These are phyloP conservation scores for Lactifluus echinatus DNA, from an alignment of 768 basidiomycete genomes.

Conservation along the genomic window DNA sequence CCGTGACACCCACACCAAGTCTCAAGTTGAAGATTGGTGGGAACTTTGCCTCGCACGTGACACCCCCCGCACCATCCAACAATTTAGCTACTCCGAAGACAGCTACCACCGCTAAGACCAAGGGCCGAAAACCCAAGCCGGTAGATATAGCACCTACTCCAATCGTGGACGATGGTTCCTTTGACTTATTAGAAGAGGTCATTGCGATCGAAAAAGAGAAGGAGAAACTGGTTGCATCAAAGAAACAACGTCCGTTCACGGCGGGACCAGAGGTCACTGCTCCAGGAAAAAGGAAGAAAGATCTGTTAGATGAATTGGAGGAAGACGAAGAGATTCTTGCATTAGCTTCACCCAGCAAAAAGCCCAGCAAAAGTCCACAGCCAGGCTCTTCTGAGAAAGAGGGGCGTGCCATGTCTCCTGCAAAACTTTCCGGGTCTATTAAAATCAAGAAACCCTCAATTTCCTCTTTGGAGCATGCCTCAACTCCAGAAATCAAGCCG, in stretches of 20 bases:
- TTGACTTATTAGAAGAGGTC: slow-evolving; percentile 74
- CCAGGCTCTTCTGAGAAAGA: slow-evolving; percentile 21
- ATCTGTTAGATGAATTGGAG: slow-evolving; percentile 24
- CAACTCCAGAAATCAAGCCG: slow-evolving; percentile 6
- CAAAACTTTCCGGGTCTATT: slow-evolving; percentile 12
- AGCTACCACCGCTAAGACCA: slow-evolving; percentile 20
- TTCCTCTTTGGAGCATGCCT: neutral
- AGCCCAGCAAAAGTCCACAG: slow-evolving; percentile 27
- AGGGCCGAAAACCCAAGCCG: slow-evolving; percentile 37
- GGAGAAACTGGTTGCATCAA: slow-evolving; percentile 22
- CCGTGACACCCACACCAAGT: slow-evolving; percentile 28
- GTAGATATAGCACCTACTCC: slow-evolving; percentile 44
- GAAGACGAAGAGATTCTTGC: slow-evolving; percentile 59
- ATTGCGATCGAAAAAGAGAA: slow-evolving; percentile 56
- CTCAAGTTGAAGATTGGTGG: slow-evolving; percentile 29
- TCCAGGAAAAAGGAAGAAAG: slow-evolving; percentile 45
- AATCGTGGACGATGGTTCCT: slow-evolving; percentile 58
- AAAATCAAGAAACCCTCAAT: slow-evolving; percentile 17
- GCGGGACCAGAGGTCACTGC: slow-evolving; percentile 17
- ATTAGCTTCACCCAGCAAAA: slow-evolving; percentile 57
- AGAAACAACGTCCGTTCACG: slow-evolving; percentile 21
- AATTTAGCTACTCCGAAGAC: slow-evolving; percentile 5
- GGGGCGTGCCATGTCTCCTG: slow-evolving; percentile 4
- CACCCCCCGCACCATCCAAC: slow-evolving; percentile 19
- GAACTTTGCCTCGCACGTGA: slow-evolving; percentile 17